Evolutionary conservation across 768 basidiomycete genomes (phyloP).

Genomic region (Boletus rubescentipes): DNA sequence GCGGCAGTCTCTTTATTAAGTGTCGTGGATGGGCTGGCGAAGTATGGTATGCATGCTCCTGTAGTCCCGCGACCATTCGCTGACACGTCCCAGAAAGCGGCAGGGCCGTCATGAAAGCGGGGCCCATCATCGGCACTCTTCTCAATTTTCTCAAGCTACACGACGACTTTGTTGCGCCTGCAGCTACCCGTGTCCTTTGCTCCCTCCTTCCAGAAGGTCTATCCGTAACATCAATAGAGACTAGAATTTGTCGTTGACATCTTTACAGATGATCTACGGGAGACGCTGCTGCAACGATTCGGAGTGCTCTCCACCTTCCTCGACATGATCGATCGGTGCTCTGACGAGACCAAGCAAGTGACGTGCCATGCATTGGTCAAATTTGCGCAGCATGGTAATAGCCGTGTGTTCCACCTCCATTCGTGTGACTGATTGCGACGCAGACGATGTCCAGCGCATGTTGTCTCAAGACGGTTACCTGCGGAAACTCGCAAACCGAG

Average conservation of each 20-base stretch:
- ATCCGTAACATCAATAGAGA: not conserved
- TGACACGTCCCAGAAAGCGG: constrained; percentile 1
- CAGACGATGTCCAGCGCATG: constrained; percentile 11
- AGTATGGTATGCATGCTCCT: constrained; percentile 7
- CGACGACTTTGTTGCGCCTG: constrained; percentile 32
- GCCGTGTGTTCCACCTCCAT: not conserved
- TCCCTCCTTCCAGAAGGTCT: constrained; percentile 25
- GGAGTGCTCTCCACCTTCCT: constrained; percentile 16
- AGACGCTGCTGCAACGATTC: constrained; percentile 12
- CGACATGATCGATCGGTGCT: constrained; percentile 22
- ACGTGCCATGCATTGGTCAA: constrained; percentile 11
- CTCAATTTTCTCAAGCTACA: constrained; percentile 19
- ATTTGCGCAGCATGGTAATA: constrained; percentile 20
- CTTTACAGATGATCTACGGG: constrained; percentile 18
- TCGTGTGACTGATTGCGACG: not conserved
- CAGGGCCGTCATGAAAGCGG: constrained; percentile 7
- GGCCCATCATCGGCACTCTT: constrained; percentile 11
- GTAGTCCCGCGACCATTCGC: not conserved
- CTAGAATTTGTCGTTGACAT: not conserved
- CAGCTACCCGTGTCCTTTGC: constrained; percentile 26
- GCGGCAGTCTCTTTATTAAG: constrained; percentile 24
- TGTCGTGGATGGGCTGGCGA: constrained; percentile 17
- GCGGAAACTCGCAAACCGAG: constrained; percentile 15
- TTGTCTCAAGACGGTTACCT: constrained; percentile 9
- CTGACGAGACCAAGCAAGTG: constrained; percentile 18